Percentiles rank a stretch among this genome's conserved stretches.
These are phyloP conservation scores for Globisporangium cederbergense DNA, from an alignment of 352 stramenopile species.

Conservation along the genomic window DNA sequence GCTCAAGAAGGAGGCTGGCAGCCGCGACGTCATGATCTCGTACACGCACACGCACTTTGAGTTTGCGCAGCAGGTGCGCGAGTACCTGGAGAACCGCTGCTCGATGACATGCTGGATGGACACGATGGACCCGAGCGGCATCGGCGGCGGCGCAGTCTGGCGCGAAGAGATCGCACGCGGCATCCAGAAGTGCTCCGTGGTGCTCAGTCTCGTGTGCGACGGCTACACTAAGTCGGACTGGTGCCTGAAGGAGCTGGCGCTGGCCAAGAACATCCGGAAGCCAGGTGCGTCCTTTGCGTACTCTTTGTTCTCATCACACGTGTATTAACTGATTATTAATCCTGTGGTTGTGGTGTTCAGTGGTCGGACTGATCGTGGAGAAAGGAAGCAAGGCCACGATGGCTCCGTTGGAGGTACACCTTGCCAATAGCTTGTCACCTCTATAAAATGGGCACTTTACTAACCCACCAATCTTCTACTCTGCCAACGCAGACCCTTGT, in stretches of 20 bases:
- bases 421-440: slow-evolving; percentile 3
- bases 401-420: slow-evolving; percentile 17
- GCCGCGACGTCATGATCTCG: slow-evolving; percentile 79
- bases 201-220: slow-evolving; percentile 69
- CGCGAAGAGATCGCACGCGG: slow-evolving; percentile 76
- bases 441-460: neutral
- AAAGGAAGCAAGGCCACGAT: slow-evolving; percentile 39
- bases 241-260: slow-evolving; percentile 79
- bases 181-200: slow-evolving; percentile 69
- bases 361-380: slow-evolving; percentile 50
- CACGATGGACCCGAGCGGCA: slow-evolving; percentile 76
- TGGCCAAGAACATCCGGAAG: slow-evolving; percentile 70
- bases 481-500: slow-evolving; percentile 31
- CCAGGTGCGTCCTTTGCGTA: slow-evolving; percentile 29
- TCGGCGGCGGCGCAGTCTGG: slow-evolving; percentile 73
- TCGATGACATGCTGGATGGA: slow-evolving; percentile 81
- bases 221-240: slow-evolving; percentile 74
- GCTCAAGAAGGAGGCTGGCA: slow-evolving; percentile 71
- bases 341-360: slow-evolving; percentile 12
- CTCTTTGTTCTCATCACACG: neutral
- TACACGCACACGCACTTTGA: slow-evolving; percentile 72
- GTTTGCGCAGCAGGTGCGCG: slow-evolving; percentile 57
- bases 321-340: neutral
- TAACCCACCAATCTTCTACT: neutral
- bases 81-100: slow-evolving; percentile 55